Percentiles rank a stretch among this genome's conserved stretches.
These are phyloP conservation scores for Cryptococcus neoformans DNA, from an alignment of 1,284 basidiomycete species.

Conservation along the genomic window DNA sequence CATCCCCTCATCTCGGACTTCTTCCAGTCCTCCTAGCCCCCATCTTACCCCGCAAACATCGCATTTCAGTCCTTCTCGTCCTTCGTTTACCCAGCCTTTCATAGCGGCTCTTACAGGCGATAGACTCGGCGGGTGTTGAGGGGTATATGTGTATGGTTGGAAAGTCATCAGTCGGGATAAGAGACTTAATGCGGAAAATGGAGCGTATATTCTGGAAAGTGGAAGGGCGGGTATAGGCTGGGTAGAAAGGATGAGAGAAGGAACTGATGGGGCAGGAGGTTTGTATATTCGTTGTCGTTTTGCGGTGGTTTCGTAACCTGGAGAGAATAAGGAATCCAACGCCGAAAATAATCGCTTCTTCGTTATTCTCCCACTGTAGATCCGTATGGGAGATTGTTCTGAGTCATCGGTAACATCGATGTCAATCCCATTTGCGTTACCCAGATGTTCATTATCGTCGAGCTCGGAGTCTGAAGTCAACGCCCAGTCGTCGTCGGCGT, in stretches of 20 bases:
- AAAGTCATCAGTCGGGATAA: slow-evolving; percentile 35
- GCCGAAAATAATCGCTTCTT: slow-evolving; percentile 21
- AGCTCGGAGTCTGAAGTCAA: slow-evolving; percentile 12
- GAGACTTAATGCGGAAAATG: slow-evolving; percentile 34
- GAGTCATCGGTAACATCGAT: too few relatives aligned
- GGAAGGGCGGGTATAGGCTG: slow-evolving; percentile 22
- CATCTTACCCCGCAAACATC: slow-evolving; percentile 12
- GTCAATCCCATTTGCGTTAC: too few relatives aligned
- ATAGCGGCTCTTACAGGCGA: slow-evolving; percentile 18
- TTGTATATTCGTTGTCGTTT: slow-evolving; percentile 16
- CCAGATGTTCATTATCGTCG: background rate
- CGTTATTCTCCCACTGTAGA: background rate
- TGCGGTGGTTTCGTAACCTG: background rate
- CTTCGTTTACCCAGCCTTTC: slow-evolving; percentile 29
- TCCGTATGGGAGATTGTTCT: background rate
- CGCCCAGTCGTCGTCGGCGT: slow-evolving; percentile 19
- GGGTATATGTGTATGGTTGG: slow-evolving; percentile 15
- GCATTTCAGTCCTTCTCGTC: slow-evolving; percentile 22
- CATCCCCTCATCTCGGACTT: slow-evolving; percentile 21
- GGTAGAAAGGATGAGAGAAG: slow-evolving; percentile 22
- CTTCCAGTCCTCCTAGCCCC: slow-evolving; percentile 15
- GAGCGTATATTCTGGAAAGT: slow-evolving; percentile 16
- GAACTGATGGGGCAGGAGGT: background rate
- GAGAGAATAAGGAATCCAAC: slow-evolving; percentile 15
- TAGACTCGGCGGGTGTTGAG: slow-evolving; percentile 11